These are phyloP conservation scores for Yarrowia divulgata DNA, from an alignment of 805 yeast species.

Conservation along the genomic window DNA sequence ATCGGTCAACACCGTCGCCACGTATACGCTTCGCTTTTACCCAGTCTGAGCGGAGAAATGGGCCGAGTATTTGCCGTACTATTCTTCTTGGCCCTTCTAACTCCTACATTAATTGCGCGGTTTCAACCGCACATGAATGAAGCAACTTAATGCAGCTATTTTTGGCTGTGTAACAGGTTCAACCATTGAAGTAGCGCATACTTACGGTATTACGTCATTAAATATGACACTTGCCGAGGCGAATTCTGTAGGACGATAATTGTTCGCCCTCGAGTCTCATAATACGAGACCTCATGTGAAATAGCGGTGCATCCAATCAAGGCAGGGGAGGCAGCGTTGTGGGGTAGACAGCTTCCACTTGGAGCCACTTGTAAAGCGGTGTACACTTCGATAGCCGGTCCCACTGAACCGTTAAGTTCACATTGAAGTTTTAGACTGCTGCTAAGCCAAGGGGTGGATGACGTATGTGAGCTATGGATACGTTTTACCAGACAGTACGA, in stretches of 20 bases:
- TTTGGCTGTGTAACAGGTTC: background rate
- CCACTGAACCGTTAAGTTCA: too few relatives aligned
- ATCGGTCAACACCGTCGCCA: background rate
- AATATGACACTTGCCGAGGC: background rate
- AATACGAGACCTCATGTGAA: too few relatives aligned
- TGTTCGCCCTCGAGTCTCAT: background rate
- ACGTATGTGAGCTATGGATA: too few relatives aligned
- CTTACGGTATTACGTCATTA: background rate
- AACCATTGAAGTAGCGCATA: background rate
- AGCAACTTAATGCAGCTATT: conserved; percentile 11
- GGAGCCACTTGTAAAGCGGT: too few relatives aligned
- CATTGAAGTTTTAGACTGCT: too few relatives aligned
- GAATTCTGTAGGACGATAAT: background rate
- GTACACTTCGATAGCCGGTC: too few relatives aligned
- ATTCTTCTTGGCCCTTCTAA: background rate
- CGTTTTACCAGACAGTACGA: too few relatives aligned
- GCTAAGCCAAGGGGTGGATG: too few relatives aligned
- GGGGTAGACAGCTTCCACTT: too few relatives aligned
- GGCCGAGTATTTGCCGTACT: background rate
- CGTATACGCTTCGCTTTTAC: too few relatives aligned
- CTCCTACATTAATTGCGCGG: background rate
- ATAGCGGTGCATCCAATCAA: too few relatives aligned
- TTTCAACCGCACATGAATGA: conserved; percentile 25
- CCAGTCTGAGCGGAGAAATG: background rate
- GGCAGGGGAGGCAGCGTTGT: too few relatives aligned